Evolutionary conservation across 495 filamentous ascomycete genomes (phyloP).

Genomic region (Penicillium paxilli): DNA sequence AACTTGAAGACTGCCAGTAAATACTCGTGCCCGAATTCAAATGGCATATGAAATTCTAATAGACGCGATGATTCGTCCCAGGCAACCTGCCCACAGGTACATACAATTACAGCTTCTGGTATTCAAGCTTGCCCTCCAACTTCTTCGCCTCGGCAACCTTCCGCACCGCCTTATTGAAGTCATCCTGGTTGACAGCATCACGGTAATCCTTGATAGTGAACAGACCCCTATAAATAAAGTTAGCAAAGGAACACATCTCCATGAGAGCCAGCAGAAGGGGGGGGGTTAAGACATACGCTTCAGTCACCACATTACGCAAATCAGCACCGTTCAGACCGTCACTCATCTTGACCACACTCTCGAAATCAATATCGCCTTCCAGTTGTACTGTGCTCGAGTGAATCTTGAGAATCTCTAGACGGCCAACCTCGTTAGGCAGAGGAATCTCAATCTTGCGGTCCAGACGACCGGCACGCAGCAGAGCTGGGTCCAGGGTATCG

Average conservation of each 20-base stretch:
- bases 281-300: slow-evolving; percentile 66
- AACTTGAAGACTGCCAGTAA: too few species aligned
- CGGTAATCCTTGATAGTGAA: slow-evolving; percentile 98
- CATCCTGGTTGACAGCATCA: slow-evolving; percentile 94
- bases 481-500: slow-evolving; percentile 93
- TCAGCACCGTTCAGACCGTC: slow-evolving; percentile 97
- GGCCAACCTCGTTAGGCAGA: slow-evolving; percentile 96
- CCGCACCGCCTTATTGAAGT: slow-evolving; percentile 97
- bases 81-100: slow-evolving; percentile 11
- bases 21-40: slow-evolving; percentile 10
- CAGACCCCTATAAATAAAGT: slow-evolving; percentile 64
- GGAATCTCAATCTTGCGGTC: slow-evolving; percentile 99
- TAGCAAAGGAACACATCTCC: slow-evolving; percentile 21
- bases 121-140: slow-evolving; percentile 94
- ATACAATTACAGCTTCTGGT: slow-evolving; percentile 82
- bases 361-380: slow-evolving; percentile 97
- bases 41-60: slow-evolving; percentile 15
- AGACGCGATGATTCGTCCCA: slow-evolving; percentile 9
- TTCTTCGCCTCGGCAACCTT: slow-evolving; percentile 99
- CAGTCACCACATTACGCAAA: slow-evolving; percentile 95
- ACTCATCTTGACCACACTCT: slow-evolving; percentile 99
- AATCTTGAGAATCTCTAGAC: slow-evolving; percentile 98
- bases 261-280: slow-evolving; percentile 6
- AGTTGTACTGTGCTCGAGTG: slow-evolving; percentile 82
- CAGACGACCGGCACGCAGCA: slow-evolving; percentile 89